Conservation (phyloP, 1,284 basidiomycete genomes). For the Ceratobasidium sp. region DNA sequence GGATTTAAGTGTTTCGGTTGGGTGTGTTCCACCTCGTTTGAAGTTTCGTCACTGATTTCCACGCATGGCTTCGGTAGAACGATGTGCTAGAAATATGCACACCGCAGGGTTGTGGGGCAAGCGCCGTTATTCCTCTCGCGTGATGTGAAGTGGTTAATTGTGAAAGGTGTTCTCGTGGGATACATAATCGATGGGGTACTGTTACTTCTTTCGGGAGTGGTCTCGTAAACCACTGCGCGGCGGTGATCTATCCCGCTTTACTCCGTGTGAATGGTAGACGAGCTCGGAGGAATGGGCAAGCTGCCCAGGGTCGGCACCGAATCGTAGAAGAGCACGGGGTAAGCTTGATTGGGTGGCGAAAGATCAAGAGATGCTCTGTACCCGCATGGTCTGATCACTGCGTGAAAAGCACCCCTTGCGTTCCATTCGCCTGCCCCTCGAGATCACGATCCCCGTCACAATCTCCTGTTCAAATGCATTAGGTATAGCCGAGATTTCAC, state of each 20-base stretch:
- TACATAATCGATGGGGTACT: background rate
- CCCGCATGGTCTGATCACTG: background rate
- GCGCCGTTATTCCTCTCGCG: background rate
- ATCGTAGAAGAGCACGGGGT: background rate
- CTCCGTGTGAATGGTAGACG: background rate
- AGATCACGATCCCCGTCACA: background rate
- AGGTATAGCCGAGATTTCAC: background rate
- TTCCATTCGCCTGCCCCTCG: background rate
- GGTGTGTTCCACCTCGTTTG: too few relatives aligned
- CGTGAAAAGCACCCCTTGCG: background rate
- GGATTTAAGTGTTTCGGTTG: too few relatives aligned
- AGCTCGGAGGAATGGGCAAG: background rate
- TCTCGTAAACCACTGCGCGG: background rate
- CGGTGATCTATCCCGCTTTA: background rate
- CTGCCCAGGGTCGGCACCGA: background rate
- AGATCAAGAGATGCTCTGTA: background rate
- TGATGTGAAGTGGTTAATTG: background rate
- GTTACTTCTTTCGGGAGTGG: background rate
- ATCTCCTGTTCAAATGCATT: background rate
- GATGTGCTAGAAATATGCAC: background rate
- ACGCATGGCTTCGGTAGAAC: background rate
- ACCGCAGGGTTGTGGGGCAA: background rate
- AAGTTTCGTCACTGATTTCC: too few relatives aligned
- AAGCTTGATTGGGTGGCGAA: background rate
- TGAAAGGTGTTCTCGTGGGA: background rate